phyloP scores from a whole-genome alignment of 257 asterid species.

The Catharanthus roseus region DNA sequence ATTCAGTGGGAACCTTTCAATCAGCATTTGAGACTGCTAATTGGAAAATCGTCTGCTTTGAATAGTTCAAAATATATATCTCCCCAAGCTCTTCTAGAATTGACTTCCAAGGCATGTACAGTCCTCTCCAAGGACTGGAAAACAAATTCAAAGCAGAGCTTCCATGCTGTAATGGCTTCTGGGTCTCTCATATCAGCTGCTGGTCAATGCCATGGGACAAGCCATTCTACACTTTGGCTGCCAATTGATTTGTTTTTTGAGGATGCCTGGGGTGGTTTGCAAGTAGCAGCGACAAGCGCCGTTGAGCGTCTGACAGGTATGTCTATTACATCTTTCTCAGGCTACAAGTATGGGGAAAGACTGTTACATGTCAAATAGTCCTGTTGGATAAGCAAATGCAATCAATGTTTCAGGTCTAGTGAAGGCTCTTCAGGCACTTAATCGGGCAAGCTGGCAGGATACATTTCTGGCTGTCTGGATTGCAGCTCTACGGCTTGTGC shows the following conservation, averaged over 20 bases:
- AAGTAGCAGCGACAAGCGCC: conserved; percentile 73
- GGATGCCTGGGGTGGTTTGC: conserved; percentile 80
- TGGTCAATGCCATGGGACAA: conserved; percentile 50
- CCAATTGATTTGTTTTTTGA: conserved; percentile 89
- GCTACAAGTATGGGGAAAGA: conserved; percentile 12
- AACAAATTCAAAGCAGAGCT: conserved; percentile 57
- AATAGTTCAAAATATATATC: conserved; percentile 69
- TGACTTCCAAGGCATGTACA: conserved; percentile 55
- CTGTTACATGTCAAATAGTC: conserved; percentile 4
- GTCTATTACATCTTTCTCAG: conserved; percentile 4
- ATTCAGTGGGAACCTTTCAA: conserved; percentile 64
- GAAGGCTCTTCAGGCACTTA: conserved; percentile 83
- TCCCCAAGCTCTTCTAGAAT: conserved; percentile 73
- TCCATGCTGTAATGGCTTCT: conserved; percentile 56
- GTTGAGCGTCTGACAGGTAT: conserved; percentile 80
- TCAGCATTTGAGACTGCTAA: conserved; percentile 63
- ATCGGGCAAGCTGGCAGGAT: conserved; percentile 84
- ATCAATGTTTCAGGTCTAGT: conserved; percentile 61
- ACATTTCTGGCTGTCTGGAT: conserved; percentile 95
- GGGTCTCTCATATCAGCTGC: conserved; percentile 54
- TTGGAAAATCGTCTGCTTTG: conserved; percentile 61
- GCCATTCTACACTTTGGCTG: conserved; percentile 75
- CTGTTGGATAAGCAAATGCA: conserved; percentile 13
- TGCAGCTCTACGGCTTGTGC: conserved; percentile 86
- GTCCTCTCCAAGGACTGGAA: conserved; percentile 63